Evolutionary conservation across 169 alveolate species (phyloP), one percentile per base, ranked within the genome.

Genomic region (Plasmodium knowlesi): DNA sequence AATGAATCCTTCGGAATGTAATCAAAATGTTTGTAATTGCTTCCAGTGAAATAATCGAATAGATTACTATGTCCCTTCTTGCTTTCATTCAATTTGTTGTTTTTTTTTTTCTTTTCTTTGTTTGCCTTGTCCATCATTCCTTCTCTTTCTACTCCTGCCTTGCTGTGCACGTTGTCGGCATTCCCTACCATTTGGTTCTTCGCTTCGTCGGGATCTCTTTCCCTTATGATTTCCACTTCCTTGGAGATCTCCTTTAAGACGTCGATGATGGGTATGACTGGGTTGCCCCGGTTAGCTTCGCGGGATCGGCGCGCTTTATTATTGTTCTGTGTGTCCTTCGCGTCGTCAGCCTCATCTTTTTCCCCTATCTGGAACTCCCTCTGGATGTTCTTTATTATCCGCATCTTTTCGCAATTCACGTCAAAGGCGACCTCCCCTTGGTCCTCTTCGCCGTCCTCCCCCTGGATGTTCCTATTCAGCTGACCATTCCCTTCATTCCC

Each of bases 1-100:
- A 89, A 79, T 9, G 82, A 89, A 89, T 50, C 93, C 54, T 76
- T 86, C 22, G 84, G 81, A 12, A 86, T 78, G 46, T 86, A 86
- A 34, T 83, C 82, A 12, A 83, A 70, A 12, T 70, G 39, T 39
- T 53, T 86, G 71, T 86, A 86, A n/a, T 78, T 86, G 41, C 67
- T 85, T 53, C 43, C 34, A 19, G 43, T 39, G 67, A 85, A 85
- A 54, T 85, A 85, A 30, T 73, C 78, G 74, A 73, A 50, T 12
- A 85, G n/a, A 22, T 10, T 30, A 85, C 32, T 74, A 74, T 74
- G 57, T 22, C 80, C 93, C 39, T 76, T 76, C 67, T 39, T 86
- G 70, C 43, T 41, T 76, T 53, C 70, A 22, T 37, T 30, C 19
- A 22, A 81, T 10, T 50, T 54, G 16, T 57, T 34, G 1, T 4